Evolutionary conservation across 805 yeast species (phyloP), one percentile per base, ranked within the genome.

Genomic region (Starmerella vaccinii): DNA sequence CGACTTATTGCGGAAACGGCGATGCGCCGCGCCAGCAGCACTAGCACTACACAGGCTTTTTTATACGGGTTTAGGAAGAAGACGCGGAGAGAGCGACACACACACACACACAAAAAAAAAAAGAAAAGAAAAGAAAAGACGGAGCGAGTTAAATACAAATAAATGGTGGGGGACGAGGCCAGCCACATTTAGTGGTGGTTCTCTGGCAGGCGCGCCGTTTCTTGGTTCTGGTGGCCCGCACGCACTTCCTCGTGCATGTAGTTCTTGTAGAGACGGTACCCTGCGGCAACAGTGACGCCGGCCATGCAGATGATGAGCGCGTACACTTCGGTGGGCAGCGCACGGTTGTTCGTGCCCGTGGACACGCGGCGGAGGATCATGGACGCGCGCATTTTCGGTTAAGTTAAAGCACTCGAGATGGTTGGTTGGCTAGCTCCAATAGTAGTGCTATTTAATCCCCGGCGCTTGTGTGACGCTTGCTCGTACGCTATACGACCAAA

Each of bases 201-300:
- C 34, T 47, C 33, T 16, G 63, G 63, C 21, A 49, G 53, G 38
- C 63, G 59, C 38, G 56, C 41, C n/a, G 59, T 54, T 42, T 52
- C 50, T 47, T 53, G 34, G 30, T 51, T 53, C 57, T 59, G 61
- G 60, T 59, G 63, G 38, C 56, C 57, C 23, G 49, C 39, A 42
- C 63, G 63, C 26, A 55, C 58, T 10, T 53, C 57, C 32, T 57
- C 59, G 35, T 24, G 29, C 50, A 44, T 38, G 51, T 59, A 57
- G 56, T 57, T 59, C 43, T 19, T n/a, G 46, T 23, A n/a, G 9
- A 59, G 50, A 18, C 61, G 57, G 55, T 49, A 58, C 39, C 49
- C 54, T 24, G 61, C 60, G 33, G n/a, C 41, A 30, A 32, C 47
- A 22, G 50, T 23, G 22, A 59, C 61, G 27, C 46, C 46, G 26